A percentile compares a stretch with the other conserved stretches of the same genome.
Evolutionary conservation across 768 basidiomycete species (phyloP).

Genomic region (Lentinula edodes): DNA sequence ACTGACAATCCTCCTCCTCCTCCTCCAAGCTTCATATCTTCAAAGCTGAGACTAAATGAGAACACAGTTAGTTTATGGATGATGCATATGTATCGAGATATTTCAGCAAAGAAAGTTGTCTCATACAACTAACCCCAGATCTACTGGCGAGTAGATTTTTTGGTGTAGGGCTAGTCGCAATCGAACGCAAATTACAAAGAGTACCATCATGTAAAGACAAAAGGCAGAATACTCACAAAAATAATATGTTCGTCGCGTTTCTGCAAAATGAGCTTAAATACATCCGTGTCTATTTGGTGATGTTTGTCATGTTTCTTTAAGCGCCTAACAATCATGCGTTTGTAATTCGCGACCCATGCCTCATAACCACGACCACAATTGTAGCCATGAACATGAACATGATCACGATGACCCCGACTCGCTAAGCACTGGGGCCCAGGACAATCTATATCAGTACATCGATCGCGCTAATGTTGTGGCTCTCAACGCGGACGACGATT

Average conservation of each 20-base stretch:
- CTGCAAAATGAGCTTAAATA: neutral
- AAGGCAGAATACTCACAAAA: neutral
- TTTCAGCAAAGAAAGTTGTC: conserved; percentile 58
- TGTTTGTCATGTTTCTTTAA: neutral
- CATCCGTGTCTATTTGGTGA: neutral
- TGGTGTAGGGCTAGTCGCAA: conserved; percentile 47
- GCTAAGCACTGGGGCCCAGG: conserved; percentile 45
- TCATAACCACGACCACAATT: conserved; percentile 52
- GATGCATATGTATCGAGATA: neutral
- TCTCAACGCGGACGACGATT: conserved; percentile 51
- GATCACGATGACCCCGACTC: conserved; percentile 50
- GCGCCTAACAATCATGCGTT: too few relatives aligned
- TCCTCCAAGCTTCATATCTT: too few relatives aligned
- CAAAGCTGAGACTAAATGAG: too few relatives aligned
- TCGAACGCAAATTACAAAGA: conserved; percentile 90
- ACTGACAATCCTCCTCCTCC: too few relatives aligned
- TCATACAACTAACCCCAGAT: conserved; percentile 67
- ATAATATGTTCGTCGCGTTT: neutral
- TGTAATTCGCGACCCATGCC: conserved; percentile 30
- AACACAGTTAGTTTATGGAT: neutral
- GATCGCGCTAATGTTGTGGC: conserved; percentile 78
- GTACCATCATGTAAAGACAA: conserved; percentile 41
- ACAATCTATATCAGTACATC: conserved; percentile 71
- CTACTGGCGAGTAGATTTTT: conserved; percentile 75
- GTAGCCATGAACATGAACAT: conserved; percentile 52